Evolutionary conservation across 306 rosid species (phyloP).

Genomic region (Casuarina glauca): DNA sequence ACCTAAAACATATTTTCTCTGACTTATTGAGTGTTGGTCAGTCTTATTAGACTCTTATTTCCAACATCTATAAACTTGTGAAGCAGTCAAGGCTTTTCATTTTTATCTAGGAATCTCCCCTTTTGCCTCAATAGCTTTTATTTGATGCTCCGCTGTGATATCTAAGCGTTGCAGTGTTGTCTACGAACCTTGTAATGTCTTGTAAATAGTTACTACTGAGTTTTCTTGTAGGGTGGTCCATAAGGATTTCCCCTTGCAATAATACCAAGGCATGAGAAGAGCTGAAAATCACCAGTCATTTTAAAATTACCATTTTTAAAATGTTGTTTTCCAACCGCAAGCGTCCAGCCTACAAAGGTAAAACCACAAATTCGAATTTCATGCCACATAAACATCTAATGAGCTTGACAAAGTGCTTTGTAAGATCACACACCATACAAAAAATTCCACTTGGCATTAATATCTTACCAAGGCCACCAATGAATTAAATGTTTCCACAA

Average conservation of each 20-base stretch:
- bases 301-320: conserved; percentile 71
- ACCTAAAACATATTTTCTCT: background rate
- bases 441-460: background rate
- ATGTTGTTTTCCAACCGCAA: conserved; percentile 62
- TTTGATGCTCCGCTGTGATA: background rate
- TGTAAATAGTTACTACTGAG: background rate
- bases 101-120: background rate
- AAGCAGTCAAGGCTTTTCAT: background rate
- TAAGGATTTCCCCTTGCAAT: background rate
- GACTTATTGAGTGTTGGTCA: background rate
- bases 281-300: background rate
- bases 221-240: background rate
- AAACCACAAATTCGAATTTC: conserved; percentile 29
- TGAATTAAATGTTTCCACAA: background rate
- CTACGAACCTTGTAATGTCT: background rate
- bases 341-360: conserved; percentile 57
- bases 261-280: background rate
- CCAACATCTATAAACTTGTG: background rate
- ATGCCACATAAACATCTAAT: conserved; percentile 12
- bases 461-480: background rate
- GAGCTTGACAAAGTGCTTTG: background rate
- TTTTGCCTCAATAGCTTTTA: background rate
- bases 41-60: background rate
- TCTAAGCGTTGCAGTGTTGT: background rate
- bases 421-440: background rate